Percentiles rank a stretch among this genome's conserved stretches.
Conservation (phyloP, 1,139 yeast genomes). For the Pichia sp. region DNA sequence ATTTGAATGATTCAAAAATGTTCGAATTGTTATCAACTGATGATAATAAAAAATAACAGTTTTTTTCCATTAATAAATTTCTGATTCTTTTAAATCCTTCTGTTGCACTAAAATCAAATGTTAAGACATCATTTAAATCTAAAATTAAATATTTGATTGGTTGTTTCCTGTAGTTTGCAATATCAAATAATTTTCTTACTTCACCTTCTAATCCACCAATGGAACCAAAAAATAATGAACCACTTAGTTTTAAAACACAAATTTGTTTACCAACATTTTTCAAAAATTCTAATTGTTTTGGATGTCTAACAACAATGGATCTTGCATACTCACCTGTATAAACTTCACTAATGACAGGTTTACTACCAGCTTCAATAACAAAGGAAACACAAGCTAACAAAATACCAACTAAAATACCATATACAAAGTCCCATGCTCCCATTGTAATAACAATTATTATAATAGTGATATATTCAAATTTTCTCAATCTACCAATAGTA, state of each 20-base stretch:
- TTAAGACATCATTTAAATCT: conserved; percentile 74
- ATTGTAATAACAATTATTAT: conserved; percentile 78
- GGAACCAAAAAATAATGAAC: conserved; percentile 89
- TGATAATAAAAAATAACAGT: conserved; percentile 68
- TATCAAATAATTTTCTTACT: conserved; percentile 62
- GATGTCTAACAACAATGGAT: conserved; percentile 89
- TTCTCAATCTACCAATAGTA: conserved; percentile 69
- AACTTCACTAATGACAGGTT: conserved; percentile 74
- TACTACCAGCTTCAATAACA: conserved; percentile 82
- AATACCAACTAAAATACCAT: conserved; percentile 87
- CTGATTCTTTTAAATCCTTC: conserved; percentile 89
- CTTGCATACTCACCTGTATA: conserved; percentile 86
- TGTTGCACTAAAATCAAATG: conserved; percentile 90
- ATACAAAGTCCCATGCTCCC: conserved; percentile 95
- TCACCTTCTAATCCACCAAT: conserved; percentile 83
- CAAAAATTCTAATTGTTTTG: conserved; percentile 79
- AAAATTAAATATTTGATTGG: conserved; percentile 75
- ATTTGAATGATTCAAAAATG: conserved; percentile 56
- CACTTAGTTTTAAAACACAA: conserved; percentile 78
- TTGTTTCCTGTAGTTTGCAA: conserved; percentile 39
- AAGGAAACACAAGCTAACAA: conserved; percentile 86
- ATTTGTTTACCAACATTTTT: conserved; percentile 86
- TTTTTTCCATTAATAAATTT: conserved; percentile 64
- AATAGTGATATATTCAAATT: conserved; percentile 78
- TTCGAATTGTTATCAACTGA: conserved; percentile 62